Evolutionary conservation across 2,329 filamentous ascomycete species (phyloP), one percentile per base, ranked within the genome.

Genomic region (Botrytis paeoniae): DNA sequence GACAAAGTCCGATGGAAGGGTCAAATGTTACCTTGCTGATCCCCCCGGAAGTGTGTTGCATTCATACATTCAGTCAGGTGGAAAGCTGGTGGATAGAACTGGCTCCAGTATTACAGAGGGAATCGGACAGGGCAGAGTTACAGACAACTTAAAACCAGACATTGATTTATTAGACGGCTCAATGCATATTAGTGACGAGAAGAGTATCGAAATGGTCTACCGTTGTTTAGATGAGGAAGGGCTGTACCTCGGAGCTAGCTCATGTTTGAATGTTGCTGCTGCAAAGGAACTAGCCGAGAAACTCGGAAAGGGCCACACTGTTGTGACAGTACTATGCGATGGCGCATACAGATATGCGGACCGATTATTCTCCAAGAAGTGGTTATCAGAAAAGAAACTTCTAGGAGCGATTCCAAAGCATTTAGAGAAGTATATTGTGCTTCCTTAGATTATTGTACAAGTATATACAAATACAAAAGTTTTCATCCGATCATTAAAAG

Each of bases 291-390:
- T 98, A 43, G 96, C 96, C 0, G 90, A 96, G 86, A 93, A 93
- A 84, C 84, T 99, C 75, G 96, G 96, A 45, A 91, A 89, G 78
- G 95, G 95, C 16, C 89, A 95, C 82, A 98, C 93, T 0, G 92
- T 99, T 37, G 96, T 98, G 64, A 99, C 96, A 1, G 89, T 98
- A 73, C 87, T 99, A 62, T 97, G 94, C 80, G 96, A 99, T 81
- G 96, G 96, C 74, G 96, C 96, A n/a, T 98, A 99, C 81, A 86
- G 96, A 80, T 99, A 99, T 82, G 96, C 96, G 8, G 96, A 99
- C 76, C 87, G 96, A 51, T 82, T 99, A 75, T 99, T 99, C 84
- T 97, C 93, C 63, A 89, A 89, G 82, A 95, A 92, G 82, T 99
- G 96, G 96, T 84, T 99, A 77, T 87, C 90, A 82, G 89, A 91